phyloP scores from a whole-genome alignment of 805 yeast genomes.

The Yueomyces sp. region DNA sequence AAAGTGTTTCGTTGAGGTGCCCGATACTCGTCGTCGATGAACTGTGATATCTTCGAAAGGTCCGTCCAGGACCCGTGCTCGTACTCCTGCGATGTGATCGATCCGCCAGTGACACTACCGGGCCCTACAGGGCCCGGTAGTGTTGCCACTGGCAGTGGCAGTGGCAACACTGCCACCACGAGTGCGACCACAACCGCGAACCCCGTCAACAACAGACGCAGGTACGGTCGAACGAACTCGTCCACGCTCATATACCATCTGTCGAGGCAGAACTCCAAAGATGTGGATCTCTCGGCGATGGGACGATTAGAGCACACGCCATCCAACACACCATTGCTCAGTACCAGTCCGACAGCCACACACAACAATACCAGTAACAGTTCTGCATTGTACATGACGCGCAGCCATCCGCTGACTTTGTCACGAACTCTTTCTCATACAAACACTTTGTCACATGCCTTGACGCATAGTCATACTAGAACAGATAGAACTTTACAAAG shows the following conservation, averaged over 20 bases:
- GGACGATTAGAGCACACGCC: background rate
- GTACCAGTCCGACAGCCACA: background rate
- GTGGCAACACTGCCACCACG: background rate
- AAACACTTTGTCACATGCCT: too few species aligned
- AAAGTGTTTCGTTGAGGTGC: too few species aligned
- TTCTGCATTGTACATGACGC: too few species aligned
- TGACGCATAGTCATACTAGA: too few species aligned
- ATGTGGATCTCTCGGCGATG: background rate
- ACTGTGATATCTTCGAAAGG: conserved; percentile 14
- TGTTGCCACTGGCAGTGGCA: too few species aligned
- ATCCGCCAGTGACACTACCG: background rate
- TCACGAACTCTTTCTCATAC: too few species aligned
- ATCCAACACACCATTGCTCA: background rate
- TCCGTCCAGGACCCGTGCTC: conserved; percentile 18
- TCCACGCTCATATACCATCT: conserved; percentile 5
- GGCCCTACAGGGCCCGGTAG: background rate
- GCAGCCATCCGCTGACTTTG: too few species aligned
- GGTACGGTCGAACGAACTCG: conserved; percentile 4
- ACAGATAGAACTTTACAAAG: too few species aligned
- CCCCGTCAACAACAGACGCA: too few species aligned
- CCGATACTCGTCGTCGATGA: background rate
- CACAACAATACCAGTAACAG: too few species aligned
- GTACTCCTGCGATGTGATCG: conserved; percentile 14
- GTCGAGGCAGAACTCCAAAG: conserved; percentile 2
- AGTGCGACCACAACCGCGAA: background rate